These are phyloP conservation scores for Solanum arcanum DNA, from an alignment of 257 asterid genomes.

Conservation along the genomic window DNA sequence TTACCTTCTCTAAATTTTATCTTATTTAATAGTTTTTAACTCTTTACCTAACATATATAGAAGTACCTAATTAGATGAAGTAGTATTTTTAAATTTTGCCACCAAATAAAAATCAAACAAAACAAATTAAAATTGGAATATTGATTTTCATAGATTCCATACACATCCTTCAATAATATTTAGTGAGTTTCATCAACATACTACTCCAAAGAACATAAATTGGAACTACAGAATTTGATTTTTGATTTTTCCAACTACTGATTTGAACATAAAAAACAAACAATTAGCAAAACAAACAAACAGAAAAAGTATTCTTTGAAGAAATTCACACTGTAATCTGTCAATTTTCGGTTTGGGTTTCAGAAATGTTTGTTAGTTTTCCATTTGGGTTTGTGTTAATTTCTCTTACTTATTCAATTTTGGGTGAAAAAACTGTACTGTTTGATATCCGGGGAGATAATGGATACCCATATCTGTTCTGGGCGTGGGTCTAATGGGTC, in stretches of 20 bases:
- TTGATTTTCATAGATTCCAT: neutral
- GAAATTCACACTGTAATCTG: neutral
- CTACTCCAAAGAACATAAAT: neutral
- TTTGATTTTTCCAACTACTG: neutral
- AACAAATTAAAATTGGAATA: too few relatives aligned
- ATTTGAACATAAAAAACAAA: neutral
- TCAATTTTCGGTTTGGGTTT: neutral
- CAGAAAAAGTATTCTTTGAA: neutral
- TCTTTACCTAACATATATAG: too few relatives aligned
- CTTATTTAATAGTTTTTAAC: too few relatives aligned
- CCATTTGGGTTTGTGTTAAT: neutral
- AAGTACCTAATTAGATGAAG: rapidly evolving
- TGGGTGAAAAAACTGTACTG: neutral
- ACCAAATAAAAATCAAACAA: too few relatives aligned
- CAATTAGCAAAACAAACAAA: too few relatives aligned
- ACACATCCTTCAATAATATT: neutral
- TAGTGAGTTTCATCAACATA: neutral
- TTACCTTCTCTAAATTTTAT: neutral
- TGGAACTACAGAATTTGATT: neutral
- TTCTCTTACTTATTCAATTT: neutral
- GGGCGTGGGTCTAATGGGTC: neutral
- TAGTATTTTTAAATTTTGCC: too few relatives aligned
- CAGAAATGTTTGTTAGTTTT: neutral
- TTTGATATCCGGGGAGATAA: neutral
- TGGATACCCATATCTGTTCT: neutral